Evolutionary conservation across 306 rosid species (phyloP).

Genomic region (Glycine latifolia): DNA sequence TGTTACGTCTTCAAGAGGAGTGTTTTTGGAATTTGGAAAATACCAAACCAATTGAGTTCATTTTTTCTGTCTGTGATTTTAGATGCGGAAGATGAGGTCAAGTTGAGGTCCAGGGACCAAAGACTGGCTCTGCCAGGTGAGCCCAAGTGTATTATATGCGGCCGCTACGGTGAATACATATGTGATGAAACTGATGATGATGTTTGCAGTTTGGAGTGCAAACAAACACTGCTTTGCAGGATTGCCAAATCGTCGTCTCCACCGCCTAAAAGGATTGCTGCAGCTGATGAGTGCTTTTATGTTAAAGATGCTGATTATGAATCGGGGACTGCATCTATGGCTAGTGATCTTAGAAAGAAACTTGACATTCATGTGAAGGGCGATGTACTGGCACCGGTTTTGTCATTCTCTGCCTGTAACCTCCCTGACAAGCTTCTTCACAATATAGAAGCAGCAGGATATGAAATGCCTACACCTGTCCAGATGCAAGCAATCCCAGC

Average conservation of each 20-base stretch:
- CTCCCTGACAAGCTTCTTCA: constrained; percentile 74
- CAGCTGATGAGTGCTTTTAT: constrained; percentile 79
- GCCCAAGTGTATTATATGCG: constrained; percentile 74
- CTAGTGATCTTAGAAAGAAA: constrained; percentile 58
- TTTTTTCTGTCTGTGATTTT: constrained; percentile 28
- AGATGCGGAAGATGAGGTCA: constrained; percentile 59
- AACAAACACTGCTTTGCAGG: constrained; percentile 61
- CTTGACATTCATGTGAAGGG: constrained; percentile 75
- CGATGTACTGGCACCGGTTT: constrained; percentile 61
- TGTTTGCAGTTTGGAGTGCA: constrained; percentile 87
- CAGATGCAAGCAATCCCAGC: constrained; percentile 96
- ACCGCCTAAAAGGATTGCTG: constrained; percentile 54
- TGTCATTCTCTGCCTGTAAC: constrained; percentile 66
- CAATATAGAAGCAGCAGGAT: constrained; percentile 79
- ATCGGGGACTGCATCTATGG: constrained; percentile 48
- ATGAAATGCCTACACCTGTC: constrained; percentile 84
- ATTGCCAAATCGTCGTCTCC: constrained; percentile 42
- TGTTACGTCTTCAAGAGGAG: neutral
- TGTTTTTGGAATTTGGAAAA: constrained; percentile 17
- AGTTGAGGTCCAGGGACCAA: constrained; percentile 67
- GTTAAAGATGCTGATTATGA: constrained; percentile 56
- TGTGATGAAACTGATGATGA: constrained; percentile 86
- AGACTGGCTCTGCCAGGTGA: constrained; percentile 77
- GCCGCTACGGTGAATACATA: constrained; percentile 88
- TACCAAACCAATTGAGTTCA: constrained; percentile 15